A percentile compares a stretch with the other conserved stretches of the same genome.
Conservation (phyloP, 2,329 filamentous ascomycete genomes). For the Ophiocordyceps camponoti-leonardi region DNA sequence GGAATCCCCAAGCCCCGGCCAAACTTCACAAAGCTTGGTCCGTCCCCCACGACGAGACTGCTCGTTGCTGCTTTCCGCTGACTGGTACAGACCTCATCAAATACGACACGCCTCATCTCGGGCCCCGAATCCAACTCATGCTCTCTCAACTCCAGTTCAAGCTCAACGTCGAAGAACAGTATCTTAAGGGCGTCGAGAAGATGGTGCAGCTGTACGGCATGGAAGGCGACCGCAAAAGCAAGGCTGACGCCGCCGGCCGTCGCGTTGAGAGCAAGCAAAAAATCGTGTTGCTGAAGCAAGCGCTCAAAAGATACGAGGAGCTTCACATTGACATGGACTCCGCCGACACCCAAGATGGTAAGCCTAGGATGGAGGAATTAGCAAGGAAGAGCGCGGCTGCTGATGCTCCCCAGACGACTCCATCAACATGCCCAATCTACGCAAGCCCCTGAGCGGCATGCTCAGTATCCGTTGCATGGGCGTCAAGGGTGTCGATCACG, state of each 20-base stretch:
- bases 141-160: slow-evolving; percentile 97
- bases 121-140: slow-evolving; percentile 97
- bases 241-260: slow-evolving; percentile 75
- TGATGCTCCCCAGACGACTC: slow-evolving; percentile 59
- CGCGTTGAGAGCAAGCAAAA: slow-evolving; percentile 95
- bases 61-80: not conserved
- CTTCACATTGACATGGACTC: slow-evolving; percentile 85
- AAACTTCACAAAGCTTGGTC: slow-evolving; percentile 94
- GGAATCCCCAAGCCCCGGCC: slow-evolving; percentile 57
- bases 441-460: slow-evolving; percentile 88
- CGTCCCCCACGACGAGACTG: slow-evolving; percentile 11
- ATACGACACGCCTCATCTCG: slow-evolving; percentile 90
- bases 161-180: slow-evolving; percentile 95
- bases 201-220: slow-evolving; percentile 97
- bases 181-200: slow-evolving; percentile 96
- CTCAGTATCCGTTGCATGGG: slow-evolving; percentile 73
- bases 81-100: slow-evolving; percentile 69
- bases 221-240: slow-evolving; percentile 93
- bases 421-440: slow-evolving; percentile 83
- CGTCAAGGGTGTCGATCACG: slow-evolving; percentile 90
- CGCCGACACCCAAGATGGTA: slow-evolving; percentile 66
- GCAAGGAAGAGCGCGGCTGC: not conserved
- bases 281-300: slow-evolving; percentile 88
- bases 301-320: slow-evolving; percentile 91
- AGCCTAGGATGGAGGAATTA: slow-evolving; percentile 11